Base-by-base conservation (phyloP, 805 yeast species). In the Saccharomycopsis javanensis region DNA sequence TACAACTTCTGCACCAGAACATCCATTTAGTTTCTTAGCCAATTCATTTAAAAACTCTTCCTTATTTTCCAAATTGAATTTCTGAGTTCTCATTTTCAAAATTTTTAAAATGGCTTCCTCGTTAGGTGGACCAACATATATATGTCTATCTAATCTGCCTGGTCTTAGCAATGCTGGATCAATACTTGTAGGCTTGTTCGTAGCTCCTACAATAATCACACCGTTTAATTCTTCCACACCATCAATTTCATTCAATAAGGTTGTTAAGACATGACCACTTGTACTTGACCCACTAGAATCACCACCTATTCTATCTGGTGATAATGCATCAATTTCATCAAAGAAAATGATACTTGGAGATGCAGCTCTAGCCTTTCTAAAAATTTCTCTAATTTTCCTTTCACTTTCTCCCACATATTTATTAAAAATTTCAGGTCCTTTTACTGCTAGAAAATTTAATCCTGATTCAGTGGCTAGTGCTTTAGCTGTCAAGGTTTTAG, bases 331-430 rank as follows among this genome's bases (percentile, higher is more conserved):
- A 54, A 94, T 90, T 70, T 94, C 99, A 74, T 92, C 99, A 67
- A 92, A 91, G 67, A 92, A 92, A 5, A 92, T 86, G 60, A 92
- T 90, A 60, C 96, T 86, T 8, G 99, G 99, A 0, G 96, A 79
- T 1, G 97, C 96, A 5, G 96, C 95, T 57, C 97, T 75, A 0
- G 99, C 99, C 64, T 92, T 86, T 31, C 95, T 79, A 71, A 92
- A 92, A 3, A 92, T 85, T 68, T 91, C 97, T 62, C 99, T 75
- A n/a, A 92, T 86, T 1, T 97, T 88, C 35, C 89, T 76, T 71
- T 92, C 99, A 18, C 92, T 83, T 68, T 92, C 99, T 61, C 99
- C 99, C 38, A 94, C 97, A 65, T 87, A 92, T 69, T 94, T 92
- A 71, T 89, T 92, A 67, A 92, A 86, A 34, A 92, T 81, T 69